Conservation (phyloP, 1,284 basidiomycete genomes). For the Golubevia sp. region DNA sequence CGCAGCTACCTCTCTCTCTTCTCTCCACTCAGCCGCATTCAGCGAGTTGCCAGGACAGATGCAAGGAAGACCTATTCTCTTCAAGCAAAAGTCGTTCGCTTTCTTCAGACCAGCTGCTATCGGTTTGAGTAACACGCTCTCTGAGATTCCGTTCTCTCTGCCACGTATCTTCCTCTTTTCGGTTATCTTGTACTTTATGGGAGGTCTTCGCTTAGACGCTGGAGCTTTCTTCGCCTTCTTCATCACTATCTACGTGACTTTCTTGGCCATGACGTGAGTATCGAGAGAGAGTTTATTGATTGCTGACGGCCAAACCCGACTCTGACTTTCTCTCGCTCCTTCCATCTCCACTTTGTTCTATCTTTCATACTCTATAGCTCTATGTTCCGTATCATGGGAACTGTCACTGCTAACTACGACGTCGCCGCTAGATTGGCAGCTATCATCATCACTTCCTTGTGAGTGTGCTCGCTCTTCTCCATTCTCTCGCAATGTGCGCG, state of each 20-base stretch:
- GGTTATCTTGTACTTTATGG: conserved; percentile 11
- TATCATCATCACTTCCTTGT: conserved; percentile 65
- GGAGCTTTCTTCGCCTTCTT: conserved; percentile 11
- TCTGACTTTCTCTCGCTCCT: too few species aligned
- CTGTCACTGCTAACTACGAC: conserved; percentile 61
- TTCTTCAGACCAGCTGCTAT: conserved; percentile 65
- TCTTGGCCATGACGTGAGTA: conserved; percentile 2
- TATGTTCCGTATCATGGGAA: conserved; percentile 8
- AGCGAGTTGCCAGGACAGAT: conserved; percentile 40
- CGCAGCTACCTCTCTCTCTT: too few species aligned
- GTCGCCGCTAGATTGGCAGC: conserved; percentile 66
- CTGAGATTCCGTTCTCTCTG: conserved; percentile 47
- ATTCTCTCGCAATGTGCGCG: too few species aligned
- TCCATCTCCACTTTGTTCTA: too few species aligned
- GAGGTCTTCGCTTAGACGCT: neutral
- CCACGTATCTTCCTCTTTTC: conserved; percentile 2
- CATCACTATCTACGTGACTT: conserved; percentile 4
- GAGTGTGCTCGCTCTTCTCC: too few species aligned
- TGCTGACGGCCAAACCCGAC: neutral
- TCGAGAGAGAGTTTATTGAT: conserved; percentile 7
- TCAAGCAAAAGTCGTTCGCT: conserved; percentile 63
- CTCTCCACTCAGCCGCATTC: conserved; percentile 57
- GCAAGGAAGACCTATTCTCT: conserved; percentile 61
- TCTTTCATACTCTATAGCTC: too few species aligned
- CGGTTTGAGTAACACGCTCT: conserved; percentile 63